phyloP scores from a whole-genome alignment of 2,329 filamentous ascomycete genomes.

The Fusarium chuoi region DNA sequence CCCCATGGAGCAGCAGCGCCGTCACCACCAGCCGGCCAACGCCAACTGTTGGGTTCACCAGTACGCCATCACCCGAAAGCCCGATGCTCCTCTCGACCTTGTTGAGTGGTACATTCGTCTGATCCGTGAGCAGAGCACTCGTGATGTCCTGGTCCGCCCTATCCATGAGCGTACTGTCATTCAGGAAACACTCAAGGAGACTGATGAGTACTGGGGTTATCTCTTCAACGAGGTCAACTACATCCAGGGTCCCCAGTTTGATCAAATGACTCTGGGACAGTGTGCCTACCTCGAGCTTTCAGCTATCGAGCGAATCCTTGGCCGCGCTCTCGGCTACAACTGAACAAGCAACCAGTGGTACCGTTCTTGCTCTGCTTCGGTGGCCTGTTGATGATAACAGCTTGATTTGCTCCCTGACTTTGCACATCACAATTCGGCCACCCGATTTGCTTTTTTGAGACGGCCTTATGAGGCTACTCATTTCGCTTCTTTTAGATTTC shows the following conservation, averaged over 20 bases:
- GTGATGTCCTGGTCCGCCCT: conserved; percentile 52
- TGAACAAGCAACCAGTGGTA: neutral
- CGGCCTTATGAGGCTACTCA: neutral
- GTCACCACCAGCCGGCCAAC: conserved; percentile 60
- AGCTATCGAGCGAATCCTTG: conserved; percentile 61
- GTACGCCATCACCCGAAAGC: conserved; percentile 63
- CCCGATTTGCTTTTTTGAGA: conserved; percentile 1
- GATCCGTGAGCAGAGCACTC: conserved; percentile 63
- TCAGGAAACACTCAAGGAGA: conserved; percentile 46
- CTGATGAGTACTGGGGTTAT: conserved; percentile 62
- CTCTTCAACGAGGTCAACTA: conserved; percentile 61
- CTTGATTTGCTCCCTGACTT: neutral
- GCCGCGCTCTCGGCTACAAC: conserved; percentile 49
- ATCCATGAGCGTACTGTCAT: conserved; percentile 56
- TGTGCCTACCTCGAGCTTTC: conserved; percentile 59
- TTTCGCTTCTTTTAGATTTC: conserved; percentile 6
- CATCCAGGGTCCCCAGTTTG: conserved; percentile 54
- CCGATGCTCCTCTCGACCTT: conserved; percentile 60
- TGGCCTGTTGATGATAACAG: neutral
- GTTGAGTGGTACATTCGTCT: conserved; percentile 68
- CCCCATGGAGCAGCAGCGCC: conserved; percentile 48
- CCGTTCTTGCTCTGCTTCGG: neutral
- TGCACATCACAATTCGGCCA: neutral
- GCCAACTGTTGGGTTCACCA: conserved; percentile 63
- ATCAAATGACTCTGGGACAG: conserved; percentile 59